A percentile compares a stretch with the other conserved stretches of the same genome.
Evolutionary conservation across 2,329 filamentous ascomycete genomes (phyloP).

Genomic region (Ophiobolus disseminans): DNA sequence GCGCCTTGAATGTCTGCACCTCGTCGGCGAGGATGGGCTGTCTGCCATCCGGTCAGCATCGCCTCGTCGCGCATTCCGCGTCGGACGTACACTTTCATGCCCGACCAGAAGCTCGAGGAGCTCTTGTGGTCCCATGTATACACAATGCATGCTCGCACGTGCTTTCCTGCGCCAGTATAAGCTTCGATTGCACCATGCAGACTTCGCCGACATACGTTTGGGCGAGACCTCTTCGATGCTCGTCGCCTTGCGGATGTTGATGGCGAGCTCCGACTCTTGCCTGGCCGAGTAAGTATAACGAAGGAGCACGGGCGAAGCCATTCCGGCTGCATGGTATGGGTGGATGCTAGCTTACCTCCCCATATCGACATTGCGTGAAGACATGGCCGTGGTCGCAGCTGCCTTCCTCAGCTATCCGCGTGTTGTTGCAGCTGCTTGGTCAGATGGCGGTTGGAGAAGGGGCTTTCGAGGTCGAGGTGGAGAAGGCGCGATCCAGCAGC

Average conservation of each 20-base stretch:
- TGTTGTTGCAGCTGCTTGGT: conserved; percentile 12
- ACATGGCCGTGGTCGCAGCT: conserved; percentile 36
- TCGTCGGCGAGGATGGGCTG: conserved; percentile 98
- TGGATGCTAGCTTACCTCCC: conserved; percentile 59
- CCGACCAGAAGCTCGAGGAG: conserved; percentile 86
- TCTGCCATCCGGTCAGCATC: conserved; percentile 55
- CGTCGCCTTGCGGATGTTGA: conserved; percentile 72
- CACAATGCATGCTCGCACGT: conserved; percentile 97
- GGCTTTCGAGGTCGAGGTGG: not conserved
- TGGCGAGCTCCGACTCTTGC: conserved; percentile 69
- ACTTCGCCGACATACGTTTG: conserved; percentile 60
- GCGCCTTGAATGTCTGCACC: conserved; percentile 97
- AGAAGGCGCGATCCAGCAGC: conserved; percentile 19
- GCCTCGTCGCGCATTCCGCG: too few species aligned
- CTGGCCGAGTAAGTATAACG: conserved; percentile 37
- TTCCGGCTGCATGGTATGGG: not conserved
- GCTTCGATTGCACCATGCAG: conserved; percentile 21
- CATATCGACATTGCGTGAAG: conserved; percentile 65
- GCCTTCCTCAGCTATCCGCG: conserved; percentile 22
- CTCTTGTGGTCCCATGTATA: conserved; percentile 99
- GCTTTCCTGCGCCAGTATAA: conserved; percentile 68
- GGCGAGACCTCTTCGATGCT: conserved; percentile 72
- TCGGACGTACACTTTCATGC: conserved; percentile 94
- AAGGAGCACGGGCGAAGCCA: not conserved
- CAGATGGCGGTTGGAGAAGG: not conserved